These are phyloP conservation scores for Hawksworthiomyces lignivorus DNA, from an alignment of 2,329 filamentous ascomycete species.

Conservation along the genomic window DNA sequence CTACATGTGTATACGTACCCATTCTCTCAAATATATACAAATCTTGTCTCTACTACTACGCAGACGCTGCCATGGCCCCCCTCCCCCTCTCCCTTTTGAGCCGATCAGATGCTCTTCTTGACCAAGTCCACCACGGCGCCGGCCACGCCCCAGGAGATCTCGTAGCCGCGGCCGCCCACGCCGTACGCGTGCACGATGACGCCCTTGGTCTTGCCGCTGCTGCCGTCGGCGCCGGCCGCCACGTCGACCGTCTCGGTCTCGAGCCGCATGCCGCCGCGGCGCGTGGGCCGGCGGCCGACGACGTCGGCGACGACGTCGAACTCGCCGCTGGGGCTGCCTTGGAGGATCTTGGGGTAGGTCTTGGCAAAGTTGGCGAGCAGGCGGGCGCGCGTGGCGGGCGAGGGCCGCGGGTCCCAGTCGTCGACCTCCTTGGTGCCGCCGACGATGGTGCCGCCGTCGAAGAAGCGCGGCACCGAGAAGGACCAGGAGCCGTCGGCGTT, in stretches of 20 bases:
- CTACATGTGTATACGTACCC: not conserved
- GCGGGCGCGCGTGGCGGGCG: slow-evolving; percentile 33
- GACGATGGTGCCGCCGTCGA: slow-evolving; percentile 56
- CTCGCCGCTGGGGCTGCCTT: slow-evolving; percentile 3
- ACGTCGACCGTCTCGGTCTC: slow-evolving; percentile 36
- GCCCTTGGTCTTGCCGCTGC: slow-evolving; percentile 1
- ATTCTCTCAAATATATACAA: no score
- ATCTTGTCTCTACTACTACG: no score
- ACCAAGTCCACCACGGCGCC: slow-evolving; percentile 38
- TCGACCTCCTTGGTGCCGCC: slow-evolving; percentile 57
- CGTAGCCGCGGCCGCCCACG: slow-evolving; percentile 52
- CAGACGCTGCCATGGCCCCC: no score
- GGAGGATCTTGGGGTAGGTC: slow-evolving; percentile 28
- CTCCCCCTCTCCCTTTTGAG: not conserved
- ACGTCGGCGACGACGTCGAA: slow-evolving; percentile 27
- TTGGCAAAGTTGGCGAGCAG: slow-evolving; percentile 34
- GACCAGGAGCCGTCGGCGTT: slow-evolving; percentile 55
- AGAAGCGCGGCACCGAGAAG: slow-evolving; percentile 54
- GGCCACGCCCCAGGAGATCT: slow-evolving; percentile 54
- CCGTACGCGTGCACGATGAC: slow-evolving; percentile 50
- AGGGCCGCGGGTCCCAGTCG: slow-evolving; percentile 46
- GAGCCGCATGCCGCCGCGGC: slow-evolving; percentile 41
- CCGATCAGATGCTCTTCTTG: slow-evolving; percentile 3
- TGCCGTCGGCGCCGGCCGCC: not conserved
- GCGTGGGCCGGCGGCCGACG: slow-evolving; percentile 37